A percentile compares a stretch with the other conserved stretches of the same genome.
phyloP scores from a whole-genome alignment of 331 rosid species.

The Saraca asoca region DNA sequence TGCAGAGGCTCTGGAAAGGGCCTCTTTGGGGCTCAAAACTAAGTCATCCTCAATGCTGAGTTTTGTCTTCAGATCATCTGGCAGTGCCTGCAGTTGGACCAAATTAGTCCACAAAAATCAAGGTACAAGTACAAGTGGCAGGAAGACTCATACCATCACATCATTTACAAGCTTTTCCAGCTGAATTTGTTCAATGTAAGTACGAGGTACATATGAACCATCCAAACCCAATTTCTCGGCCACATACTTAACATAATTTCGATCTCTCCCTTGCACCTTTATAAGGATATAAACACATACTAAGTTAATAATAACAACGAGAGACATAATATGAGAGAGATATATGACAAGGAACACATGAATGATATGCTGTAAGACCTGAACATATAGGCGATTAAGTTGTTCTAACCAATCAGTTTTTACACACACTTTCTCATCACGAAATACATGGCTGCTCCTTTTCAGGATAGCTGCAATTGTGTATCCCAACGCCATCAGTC shows the following conservation, averaged over 20 bases:
- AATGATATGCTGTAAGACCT: constrained; percentile 55
- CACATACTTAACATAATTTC: constrained; percentile 61
- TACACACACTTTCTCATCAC: constrained; percentile 71
- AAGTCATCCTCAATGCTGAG: constrained; percentile 87
- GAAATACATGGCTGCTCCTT: constrained; percentile 86
- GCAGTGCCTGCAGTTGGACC: constrained; percentile 76
- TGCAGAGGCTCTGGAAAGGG: constrained; percentile 93
- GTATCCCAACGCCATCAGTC: constrained; percentile 98
- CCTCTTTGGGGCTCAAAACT: constrained; percentile 94
- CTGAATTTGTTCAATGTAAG: constrained; percentile 98
- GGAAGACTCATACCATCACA: constrained; percentile 76
- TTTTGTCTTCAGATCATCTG: constrained; percentile 87
- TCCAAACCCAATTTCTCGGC: constrained; percentile 82
- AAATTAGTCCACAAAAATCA: constrained; percentile 38
- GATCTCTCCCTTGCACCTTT: constrained; percentile 98
- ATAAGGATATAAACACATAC: constrained; percentile 35
- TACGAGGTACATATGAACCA: constrained; percentile 89
- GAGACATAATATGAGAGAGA: constrained; percentile 5
- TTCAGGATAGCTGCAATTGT: constrained; percentile 93
- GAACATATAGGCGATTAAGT: constrained; percentile 86
- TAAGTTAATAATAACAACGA: constrained; percentile 26
- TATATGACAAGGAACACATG: not conserved
- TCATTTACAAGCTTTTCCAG: constrained; percentile 95
- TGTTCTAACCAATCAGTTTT: constrained; percentile 98
- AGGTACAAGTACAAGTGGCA: constrained; percentile 26